Base-by-base conservation (phyloP, 306 rosid genomes). In the Cucurbita pepo region DNA sequence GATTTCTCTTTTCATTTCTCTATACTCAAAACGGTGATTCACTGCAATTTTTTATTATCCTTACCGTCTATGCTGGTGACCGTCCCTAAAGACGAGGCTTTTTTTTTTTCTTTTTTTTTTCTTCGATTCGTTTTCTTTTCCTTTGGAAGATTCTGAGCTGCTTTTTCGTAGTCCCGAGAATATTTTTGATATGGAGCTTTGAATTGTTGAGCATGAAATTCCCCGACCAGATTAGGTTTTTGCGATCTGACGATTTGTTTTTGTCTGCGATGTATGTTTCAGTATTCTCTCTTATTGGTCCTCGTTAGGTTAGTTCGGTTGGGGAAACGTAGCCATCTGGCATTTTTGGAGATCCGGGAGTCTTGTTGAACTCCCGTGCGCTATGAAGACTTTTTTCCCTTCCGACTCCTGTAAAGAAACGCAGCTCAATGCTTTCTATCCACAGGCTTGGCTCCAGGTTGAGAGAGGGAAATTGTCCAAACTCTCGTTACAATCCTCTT, bases 401-500 rank as follows among this genome's bases (percentile, higher is more conserved):
- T 81, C 90, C 43, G 97, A 92, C 72, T 78, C 88, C 25, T 87
- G 88, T 73, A 92, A 88, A 86, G 96, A 86, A 52, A 77, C 81
- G 10, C 95, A 86, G 73, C 85, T 83, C 45, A 89, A 85, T 88
- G 89, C 90, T 79, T 76, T 88, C 40, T 88, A 86, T 84, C 96
- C 97, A 15, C 92, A 89, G 82, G 84, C 97, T 56, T 92, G 97
- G 95, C 97, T 92, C 56, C 97, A 92, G 73, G 97, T 92, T 81
- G 97, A 92, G 81, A 88, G 97, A 79, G 97, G 96, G 78, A 89
- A 92, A 82, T 85, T 84, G 74, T 72, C 88, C 58, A 88, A 92
- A 78, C 77, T 85, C 61, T 76, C 97, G 15, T 81, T 89, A 36
- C 82, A 81, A 71, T 77, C 83, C 62, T 82, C 92, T 44, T 85